A percentile compares a stretch with the other conserved stretches of the same genome.
These are phyloP conservation scores for Pestalotiopsis sp. DNA, from an alignment of 2,329 filamentous ascomycete genomes.

Conservation along the genomic window DNA sequence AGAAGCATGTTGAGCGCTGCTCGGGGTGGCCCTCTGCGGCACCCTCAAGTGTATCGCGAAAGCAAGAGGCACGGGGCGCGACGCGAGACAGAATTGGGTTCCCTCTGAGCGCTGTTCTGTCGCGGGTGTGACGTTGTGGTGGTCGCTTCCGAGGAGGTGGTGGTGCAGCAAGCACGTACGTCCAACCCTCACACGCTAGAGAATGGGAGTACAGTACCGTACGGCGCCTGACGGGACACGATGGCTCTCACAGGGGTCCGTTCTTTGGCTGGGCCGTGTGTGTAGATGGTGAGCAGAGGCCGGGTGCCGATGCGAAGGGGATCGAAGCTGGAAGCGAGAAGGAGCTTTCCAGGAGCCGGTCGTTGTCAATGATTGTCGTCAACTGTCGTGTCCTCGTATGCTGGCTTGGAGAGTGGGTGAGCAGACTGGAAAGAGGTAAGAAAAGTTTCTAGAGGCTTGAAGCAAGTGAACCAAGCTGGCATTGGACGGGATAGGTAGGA, in stretches of 20 bases:
- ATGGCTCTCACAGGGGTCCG: neutral
- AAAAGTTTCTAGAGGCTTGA: slow-evolving; percentile 9
- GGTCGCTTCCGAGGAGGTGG: neutral
- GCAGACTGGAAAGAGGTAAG: neutral
- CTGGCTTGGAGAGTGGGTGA: neutral
- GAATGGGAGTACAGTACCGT: neutral
- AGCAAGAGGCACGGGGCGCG: slow-evolving; percentile 17
- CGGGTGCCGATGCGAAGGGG: neutral
- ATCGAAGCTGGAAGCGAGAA: neutral
- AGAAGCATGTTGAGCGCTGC: slow-evolving; percentile 71
- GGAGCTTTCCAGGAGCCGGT: neutral
- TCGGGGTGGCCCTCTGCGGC: slow-evolving; percentile 44
- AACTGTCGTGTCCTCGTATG: slow-evolving; percentile 7
- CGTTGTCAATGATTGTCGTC: neutral
- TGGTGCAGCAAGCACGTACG: neutral
- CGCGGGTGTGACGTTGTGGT: slow-evolving; percentile 10
- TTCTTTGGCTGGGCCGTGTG: neutral
- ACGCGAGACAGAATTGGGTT: neutral
- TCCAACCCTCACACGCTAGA: slow-evolving; percentile 4
- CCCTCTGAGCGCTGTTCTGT: neutral
- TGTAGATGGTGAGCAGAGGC: neutral
- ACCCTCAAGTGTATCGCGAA: slow-evolving; percentile 32
- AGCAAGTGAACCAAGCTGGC: neutral
- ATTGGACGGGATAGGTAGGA: neutral
- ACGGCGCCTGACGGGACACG: neutral